These are phyloP conservation scores for Mallotus japonicus DNA, from an alignment of 441 rosid species.

Conservation along the genomic window DNA sequence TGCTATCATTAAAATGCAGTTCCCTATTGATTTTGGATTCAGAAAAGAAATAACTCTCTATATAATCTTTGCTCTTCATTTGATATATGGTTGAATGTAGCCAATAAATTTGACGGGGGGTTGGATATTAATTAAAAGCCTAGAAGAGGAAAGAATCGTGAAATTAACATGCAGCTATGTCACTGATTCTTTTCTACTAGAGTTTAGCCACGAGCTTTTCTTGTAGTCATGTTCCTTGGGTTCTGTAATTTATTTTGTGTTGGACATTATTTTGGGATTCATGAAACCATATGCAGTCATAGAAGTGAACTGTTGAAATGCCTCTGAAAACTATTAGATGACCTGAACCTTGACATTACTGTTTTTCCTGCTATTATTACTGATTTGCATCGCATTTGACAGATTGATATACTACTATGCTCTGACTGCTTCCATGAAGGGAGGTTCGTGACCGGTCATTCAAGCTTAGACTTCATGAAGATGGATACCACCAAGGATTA, in stretches of 20 bases:
- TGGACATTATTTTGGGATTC: neutral
- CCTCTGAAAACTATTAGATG: slow-evolving; percentile 4
- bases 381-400: slow-evolving; percentile 31
- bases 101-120: neutral
- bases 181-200: neutral
- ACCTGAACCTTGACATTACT: slow-evolving; percentile 13
- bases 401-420: slow-evolving; percentile 79
- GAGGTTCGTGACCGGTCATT: slow-evolving; percentile 76
- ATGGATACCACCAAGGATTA: slow-evolving; percentile 61
- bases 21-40: neutral
- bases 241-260: neutral
- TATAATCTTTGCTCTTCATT: neutral
- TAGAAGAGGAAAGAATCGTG: neutral
- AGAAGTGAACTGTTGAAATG: neutral
- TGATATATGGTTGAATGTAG: neutral
- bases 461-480: slow-evolving; percentile 77
- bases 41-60: neutral
- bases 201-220: neutral
- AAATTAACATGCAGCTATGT: neutral
- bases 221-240: neutral
- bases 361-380: slow-evolving; percentile 5
- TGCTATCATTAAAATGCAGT: neutral
- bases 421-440: slow-evolving; percentile 77
- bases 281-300: neutral
- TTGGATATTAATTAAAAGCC: neutral